Base-by-base conservation (phyloP, 768 basidiomycete genomes). In the Paxillus involutus region DNA sequence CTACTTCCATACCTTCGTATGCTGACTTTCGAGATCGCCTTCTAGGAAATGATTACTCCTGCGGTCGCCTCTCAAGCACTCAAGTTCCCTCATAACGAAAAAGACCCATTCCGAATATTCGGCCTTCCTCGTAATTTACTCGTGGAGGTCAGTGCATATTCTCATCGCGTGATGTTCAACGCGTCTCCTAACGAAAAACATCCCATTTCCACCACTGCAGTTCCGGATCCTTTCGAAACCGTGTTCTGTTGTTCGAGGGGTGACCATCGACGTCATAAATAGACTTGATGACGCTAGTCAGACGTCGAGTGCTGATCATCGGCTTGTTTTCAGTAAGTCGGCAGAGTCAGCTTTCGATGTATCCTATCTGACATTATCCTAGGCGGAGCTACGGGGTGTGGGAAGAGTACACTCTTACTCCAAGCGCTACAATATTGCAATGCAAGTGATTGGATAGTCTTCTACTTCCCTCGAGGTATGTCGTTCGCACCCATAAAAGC, bases 391-490 rank as follows among this genome's bases (percentile, higher is more conserved):
- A 56, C 80, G 9, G 94, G 94, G 6, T 84, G 81, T 51, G 94
- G 94, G 40, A 97, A 96, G 73, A 90, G 87, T 51, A 84, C 81
- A 56, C 68, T 90, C 10, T 71, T 96, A 30, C 73, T 94, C 9
- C 94, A 97, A 67, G 79, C 87, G 0, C 83, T 90, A 0, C 77
- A 88, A 37, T 85, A 91, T 57, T 86, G 84, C 33, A 61, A 79
- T 10, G 69, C 78, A 3, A 78, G 81, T 19, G 79, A 80, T 26
- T 94, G 91, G 89, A 78, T 95, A 19, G 90, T 93, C 16, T 69
- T 95, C 16, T 97, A 94, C 66, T 80, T 94, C 24, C 92, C 94
- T 3, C 77, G 87, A 71, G 83, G 91, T 90, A 32, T 45, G 78
- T 69, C 29, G 11, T 24, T 35, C 17, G 16, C 29, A 10, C 14